These are phyloP conservation scores for Meredithiella fracta DNA, from an alignment of 2,329 filamentous ascomycete species.

Conservation along the genomic window DNA sequence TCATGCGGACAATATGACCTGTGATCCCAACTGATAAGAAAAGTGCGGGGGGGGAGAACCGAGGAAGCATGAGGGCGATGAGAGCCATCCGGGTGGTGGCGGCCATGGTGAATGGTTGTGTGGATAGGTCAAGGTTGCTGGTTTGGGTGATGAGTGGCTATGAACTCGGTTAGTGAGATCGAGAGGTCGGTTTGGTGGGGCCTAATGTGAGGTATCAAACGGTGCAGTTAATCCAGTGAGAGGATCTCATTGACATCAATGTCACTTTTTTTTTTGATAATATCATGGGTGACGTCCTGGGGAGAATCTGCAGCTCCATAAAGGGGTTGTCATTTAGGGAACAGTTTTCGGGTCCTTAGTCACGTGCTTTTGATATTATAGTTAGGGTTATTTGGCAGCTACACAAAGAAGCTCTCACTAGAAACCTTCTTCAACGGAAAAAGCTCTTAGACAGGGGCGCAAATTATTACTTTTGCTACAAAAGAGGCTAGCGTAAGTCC, in stretches of 20 bases:
- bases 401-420: neutral
- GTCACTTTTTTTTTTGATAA: constrained; percentile 3
- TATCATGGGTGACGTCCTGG: neutral
- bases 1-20: constrained; percentile 9
- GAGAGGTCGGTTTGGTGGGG: too few relatives aligned
- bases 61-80: constrained; percentile 7
- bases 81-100: constrained; percentile 8
- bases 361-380: neutral
- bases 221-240: neutral
- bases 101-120: neutral
- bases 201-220: neutral
- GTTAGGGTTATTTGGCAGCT: neutral
- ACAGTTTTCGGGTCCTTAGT: neutral
- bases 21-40: constrained; percentile 9
- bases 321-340: neutral
- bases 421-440: neutral
- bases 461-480: neutral
- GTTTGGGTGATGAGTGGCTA: neutral
- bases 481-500: constrained; percentile 1
- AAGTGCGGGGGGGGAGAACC: constrained; percentile 2
- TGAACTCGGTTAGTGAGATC: neutral
- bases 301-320: constrained; percentile 5
- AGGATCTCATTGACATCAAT: neutral
- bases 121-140: neutral
- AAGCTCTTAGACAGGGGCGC: neutral